Base-by-base conservation (phyloP, 1,284 basidiomycete genomes). In the Papiliotrema fonsecae region DNA sequence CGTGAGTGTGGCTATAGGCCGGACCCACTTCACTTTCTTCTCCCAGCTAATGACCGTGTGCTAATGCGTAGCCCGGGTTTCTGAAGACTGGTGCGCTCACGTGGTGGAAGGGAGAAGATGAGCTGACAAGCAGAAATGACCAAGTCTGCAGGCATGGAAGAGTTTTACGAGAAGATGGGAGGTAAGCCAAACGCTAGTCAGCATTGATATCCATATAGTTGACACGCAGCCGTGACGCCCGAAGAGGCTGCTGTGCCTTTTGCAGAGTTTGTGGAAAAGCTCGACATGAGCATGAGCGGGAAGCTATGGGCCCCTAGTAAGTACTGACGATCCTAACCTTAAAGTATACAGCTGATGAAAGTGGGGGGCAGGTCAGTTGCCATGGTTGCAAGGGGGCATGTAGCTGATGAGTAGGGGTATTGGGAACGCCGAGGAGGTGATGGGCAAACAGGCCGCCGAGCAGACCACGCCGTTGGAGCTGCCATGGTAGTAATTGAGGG, bases 241-340 rank as follows among this genome's bases (percentile, higher is more conserved):
- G 65, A 69, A 2, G 74, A 75, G 52, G 77, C 77, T 3, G 76
- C 76, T 1, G 51, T 55, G 14, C 73, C 74, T 3, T 66, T 75
- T 11, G 50, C 74, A 21, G 69, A 76, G 6, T 79, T 78, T 46
- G 66, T 76, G 7, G 62, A 70, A 5, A 61, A 58, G 9, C 56
- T 77, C 22, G 65, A 66, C 4, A 56, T 73, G 38, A 65, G 64
- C 7, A 61, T 73, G 50, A 70, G 70, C 1, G 77, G 77, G n/a
- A 69, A 75, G 39, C 75, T 76, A 48, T 78, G 76, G 76, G 77
- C 77, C 10, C 77, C 77, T 10, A 73, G 76, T 77, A 44, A 51
- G 70, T 67, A 11, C n/a, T n/a, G n/a, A n/a, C n/a, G 21, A 38
- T 18, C 19, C 42, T 43, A 32, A 24, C 36, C 16, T 37, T 35